Base-by-base conservation (phyloP, 2,329 filamentous ascomycete species). In the Pseudofabraea citricarpa region DNA sequence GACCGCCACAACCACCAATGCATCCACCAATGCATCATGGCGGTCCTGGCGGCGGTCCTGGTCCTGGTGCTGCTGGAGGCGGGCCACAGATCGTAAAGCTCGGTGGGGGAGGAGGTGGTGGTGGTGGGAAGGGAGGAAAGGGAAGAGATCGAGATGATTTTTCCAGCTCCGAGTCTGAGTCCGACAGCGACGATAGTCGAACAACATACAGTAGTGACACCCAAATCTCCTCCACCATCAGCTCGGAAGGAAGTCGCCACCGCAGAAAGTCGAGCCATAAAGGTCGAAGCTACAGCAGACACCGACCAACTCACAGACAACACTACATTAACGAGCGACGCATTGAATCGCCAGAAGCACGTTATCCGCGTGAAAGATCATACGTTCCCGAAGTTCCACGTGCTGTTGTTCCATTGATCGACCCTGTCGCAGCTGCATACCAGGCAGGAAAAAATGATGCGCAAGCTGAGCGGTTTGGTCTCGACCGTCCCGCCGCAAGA, bases 391-490 rank as follows among this genome's bases (percentile, higher is more conserved):
- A 57, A 19, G 46, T 50, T 16, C 55, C 52, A 20, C 51, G 43
- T 15, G 36, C 37, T 16, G 8, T 19, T 23, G 27, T 22, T n/a
- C 38, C 51, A 23, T 29, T 10, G 6, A 9, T 44, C 18, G 54
- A 54, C 36, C 40, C 49, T 8, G 44, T 56, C 27, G 38, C 46
- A 21, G 53, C 52, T n/a, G 50, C 55, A 19, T 56, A 57, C 40
- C 45, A 53, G 36, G 56, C 56, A 23, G 52, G 56, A 4, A 54
- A 46, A 35, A 39, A 49, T 2, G 57, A 59, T 44, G 51, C 47
- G 12, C 48, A 55, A 16, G 51, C 49, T 7, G 56, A 60, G 40
- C 50, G 47, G 35, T 47, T 43, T 29, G 50, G 48, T 9, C 37
- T 41, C 12, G 40, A 16, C 19, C 41, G 51, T 16, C 51, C 44